Percentiles rank a stretch among this genome's conserved stretches.
Conservation (phyloP, 768 basidiomycete genomes). For the Termitomyces sp. region DNA sequence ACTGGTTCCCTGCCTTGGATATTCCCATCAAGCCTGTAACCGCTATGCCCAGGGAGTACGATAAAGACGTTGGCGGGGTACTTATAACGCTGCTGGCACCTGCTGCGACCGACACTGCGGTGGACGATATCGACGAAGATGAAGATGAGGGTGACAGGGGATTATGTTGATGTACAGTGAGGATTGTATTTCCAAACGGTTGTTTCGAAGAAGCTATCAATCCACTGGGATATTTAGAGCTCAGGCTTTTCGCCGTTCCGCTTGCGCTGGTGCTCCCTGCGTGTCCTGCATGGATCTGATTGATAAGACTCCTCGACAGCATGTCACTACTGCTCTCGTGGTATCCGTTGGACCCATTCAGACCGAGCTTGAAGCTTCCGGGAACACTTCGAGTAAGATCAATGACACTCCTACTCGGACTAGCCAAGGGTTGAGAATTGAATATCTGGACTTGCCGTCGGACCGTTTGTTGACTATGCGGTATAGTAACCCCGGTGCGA, state of each 20-base stretch:
- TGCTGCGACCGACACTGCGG: constrained; percentile 28
- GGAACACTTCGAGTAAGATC: constrained; percentile 24
- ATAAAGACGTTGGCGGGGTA: constrained; percentile 55
- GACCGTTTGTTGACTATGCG: constrained; percentile 41
- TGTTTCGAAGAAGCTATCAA: constrained; percentile 26
- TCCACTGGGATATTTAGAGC: constrained; percentile 35
- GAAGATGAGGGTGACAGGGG: constrained; percentile 38
- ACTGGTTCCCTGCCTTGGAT: constrained; percentile 21
- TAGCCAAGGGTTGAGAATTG: constrained; percentile 73
- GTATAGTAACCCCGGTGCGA: constrained; percentile 58
- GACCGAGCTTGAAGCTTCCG: constrained; percentile 22
- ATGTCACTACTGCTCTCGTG: constrained; percentile 30
- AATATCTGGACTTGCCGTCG: constrained; percentile 76
- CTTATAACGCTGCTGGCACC: constrained; percentile 41
- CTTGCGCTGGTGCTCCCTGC: constrained; percentile 20
- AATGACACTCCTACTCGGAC: constrained; percentile 35
- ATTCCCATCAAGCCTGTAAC: constrained; percentile 36
- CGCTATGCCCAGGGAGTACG: constrained; percentile 39
- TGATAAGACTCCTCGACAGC: constrained; percentile 34
- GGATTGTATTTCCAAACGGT: constrained; percentile 10
- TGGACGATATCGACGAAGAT: constrained; percentile 46
- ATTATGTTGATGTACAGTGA: constrained; percentile 12
- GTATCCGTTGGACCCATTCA: constrained; percentile 18
- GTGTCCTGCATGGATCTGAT: constrained; percentile 34
- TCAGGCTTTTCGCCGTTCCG: constrained; percentile 27